Evolutionary conservation across 2,329 filamentous ascomycete species (phyloP).

Genomic region (Trichoderma atrobrunneum): DNA sequence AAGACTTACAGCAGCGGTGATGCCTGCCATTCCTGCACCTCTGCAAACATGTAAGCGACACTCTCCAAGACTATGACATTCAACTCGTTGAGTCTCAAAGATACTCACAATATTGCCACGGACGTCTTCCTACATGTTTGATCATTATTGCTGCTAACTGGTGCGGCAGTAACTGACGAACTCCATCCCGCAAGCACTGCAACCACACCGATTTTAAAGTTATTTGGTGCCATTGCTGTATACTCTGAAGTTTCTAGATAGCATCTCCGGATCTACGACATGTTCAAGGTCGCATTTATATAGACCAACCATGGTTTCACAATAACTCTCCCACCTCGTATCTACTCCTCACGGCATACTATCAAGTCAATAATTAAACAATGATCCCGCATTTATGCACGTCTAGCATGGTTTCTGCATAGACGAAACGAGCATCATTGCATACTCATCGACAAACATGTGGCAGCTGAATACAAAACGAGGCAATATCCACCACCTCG

Average conservation of each 20-base stretch:
- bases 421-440: not conserved
- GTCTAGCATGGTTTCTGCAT: not conserved
- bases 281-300: not conserved
- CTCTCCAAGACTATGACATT: not conserved
- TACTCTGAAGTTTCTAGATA: not conserved
- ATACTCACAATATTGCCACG: conserved; percentile 32
- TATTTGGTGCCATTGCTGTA: not conserved
- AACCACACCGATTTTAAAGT: not conserved
- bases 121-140: conserved; percentile 30
- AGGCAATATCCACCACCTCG: not conserved
- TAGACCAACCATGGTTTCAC: not conserved
- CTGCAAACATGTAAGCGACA: conserved; percentile 6
- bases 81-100: not conserved
- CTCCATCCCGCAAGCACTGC: not conserved
- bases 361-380: not conserved
- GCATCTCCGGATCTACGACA: not conserved
- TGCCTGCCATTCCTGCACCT: conserved; percentile 61
- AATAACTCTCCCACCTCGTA: not conserved
- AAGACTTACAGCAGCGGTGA: conserved; percentile 51
- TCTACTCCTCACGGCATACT: not conserved
- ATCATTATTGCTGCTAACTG: not conserved
- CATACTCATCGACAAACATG: not conserved
- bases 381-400: not conserved
- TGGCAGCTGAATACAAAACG: not conserved
- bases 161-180: not conserved